phyloP scores from a whole-genome alignment of 108 stramenopile species.

The Skeletonema costatum region DNA sequence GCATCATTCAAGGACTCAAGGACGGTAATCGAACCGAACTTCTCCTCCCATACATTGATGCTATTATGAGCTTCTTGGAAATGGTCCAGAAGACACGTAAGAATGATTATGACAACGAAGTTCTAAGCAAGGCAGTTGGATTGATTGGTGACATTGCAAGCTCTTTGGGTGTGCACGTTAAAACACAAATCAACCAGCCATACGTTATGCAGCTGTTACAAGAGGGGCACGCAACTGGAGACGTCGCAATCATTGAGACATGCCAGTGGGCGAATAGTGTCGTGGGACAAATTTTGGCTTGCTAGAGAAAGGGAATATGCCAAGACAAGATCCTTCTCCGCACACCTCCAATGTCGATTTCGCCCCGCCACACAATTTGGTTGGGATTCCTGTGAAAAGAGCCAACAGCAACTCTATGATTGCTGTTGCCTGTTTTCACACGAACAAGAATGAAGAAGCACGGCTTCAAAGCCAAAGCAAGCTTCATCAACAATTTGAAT shows the following conservation, averaged over 20 bases:
- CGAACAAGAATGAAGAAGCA: constrained; percentile 5
- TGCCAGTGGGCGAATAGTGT: constrained; percentile 67
- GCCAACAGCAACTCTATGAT: constrained; percentile 21
- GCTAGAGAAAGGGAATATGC: constrained; percentile 3
- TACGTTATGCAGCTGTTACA: constrained; percentile 64
- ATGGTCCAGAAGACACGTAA: constrained; percentile 56
- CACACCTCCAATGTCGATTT: constrained; percentile 1
- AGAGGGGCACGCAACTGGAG: constrained; percentile 63
- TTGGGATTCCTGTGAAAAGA: neutral
- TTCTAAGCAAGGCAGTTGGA: constrained; percentile 81
- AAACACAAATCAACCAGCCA: constrained; percentile 62
- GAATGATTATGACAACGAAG: constrained; percentile 71
- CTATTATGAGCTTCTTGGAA: constrained; percentile 69
- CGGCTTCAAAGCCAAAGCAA: neutral
- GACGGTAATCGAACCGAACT: constrained; percentile 68
- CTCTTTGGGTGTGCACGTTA: constrained; percentile 58
- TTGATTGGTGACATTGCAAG: constrained; percentile 83
- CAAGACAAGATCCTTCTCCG: neutral
- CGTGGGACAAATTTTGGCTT: constrained; percentile 46
- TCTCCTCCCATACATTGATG: constrained; percentile 63
- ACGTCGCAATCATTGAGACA: constrained; percentile 56
- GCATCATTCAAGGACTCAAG: constrained; percentile 90
- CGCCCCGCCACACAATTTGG: constrained; percentile 11
- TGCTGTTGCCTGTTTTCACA: constrained; percentile 38
- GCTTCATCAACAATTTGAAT: constrained; percentile 4